Evolutionary conservation across 352 stramenopile species (phyloP).

Genomic region (Pythium insidiosum): DNA sequence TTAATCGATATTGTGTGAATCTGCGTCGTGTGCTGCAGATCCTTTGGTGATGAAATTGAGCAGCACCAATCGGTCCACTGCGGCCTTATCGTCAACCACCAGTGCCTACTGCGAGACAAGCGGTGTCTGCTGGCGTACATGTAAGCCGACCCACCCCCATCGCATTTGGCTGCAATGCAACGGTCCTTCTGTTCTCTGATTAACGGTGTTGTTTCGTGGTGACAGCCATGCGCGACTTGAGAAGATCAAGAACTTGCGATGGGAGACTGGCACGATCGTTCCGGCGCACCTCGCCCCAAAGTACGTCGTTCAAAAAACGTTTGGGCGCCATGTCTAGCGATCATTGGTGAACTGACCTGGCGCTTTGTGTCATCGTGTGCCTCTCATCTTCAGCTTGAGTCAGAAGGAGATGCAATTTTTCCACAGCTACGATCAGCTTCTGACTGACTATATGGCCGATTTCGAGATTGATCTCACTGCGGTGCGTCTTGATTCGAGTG

Average conservation of each 20-base stretch:
- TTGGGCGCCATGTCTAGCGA: no score
- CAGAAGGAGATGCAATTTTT: slow-evolving; percentile 86
- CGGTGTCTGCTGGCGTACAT: slow-evolving; percentile 84
- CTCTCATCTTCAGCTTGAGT: slow-evolving; percentile 40
- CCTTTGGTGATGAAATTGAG: slow-evolving; percentile 53
- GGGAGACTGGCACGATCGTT: slow-evolving; percentile 87
- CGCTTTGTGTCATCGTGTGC: neutral
- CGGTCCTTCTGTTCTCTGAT: no score
- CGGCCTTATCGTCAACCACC: slow-evolving; percentile 82
- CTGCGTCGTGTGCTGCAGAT: slow-evolving; percentile 17
- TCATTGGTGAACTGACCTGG: neutral
- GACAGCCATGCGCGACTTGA: slow-evolving; percentile 57
- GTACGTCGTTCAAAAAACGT: slow-evolving; percentile 21
- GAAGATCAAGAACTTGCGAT: slow-evolving; percentile 87
- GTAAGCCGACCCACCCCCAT: no score
- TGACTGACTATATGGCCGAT: slow-evolving; percentile 87
- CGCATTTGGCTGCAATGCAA: no score
- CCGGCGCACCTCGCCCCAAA: slow-evolving; percentile 60
- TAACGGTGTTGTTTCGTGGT: no score
- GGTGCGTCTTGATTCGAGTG: slow-evolving; percentile 41
- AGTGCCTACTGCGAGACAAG: slow-evolving; percentile 88
- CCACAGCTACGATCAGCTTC: slow-evolving; percentile 86
- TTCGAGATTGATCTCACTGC: slow-evolving; percentile 84
- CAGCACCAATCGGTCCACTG: slow-evolving; percentile 59
- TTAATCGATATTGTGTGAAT: slow-evolving; percentile 1